These are phyloP conservation scores for Aspergillus fischeri DNA, from an alignment of 2,329 filamentous ascomycete genomes.

Conservation along the genomic window DNA sequence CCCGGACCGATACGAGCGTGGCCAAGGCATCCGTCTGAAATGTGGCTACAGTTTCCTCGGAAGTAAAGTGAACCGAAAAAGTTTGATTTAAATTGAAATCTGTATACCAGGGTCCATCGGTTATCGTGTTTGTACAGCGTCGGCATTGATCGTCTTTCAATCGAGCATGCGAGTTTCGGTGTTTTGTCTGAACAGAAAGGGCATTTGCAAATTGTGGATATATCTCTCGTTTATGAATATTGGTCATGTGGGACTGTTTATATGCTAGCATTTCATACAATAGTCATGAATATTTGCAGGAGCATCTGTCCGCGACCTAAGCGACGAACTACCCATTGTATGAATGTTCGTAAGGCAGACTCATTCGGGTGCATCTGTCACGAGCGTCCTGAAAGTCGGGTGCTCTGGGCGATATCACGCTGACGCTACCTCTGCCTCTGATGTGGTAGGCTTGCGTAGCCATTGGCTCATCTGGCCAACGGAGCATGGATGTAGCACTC, in stretches of 20 bases:
- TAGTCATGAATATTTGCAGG: neutral
- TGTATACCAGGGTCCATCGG: conserved; percentile 3
- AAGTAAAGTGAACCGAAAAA: conserved; percentile 11
- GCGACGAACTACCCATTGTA: neutral
- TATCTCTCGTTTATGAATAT: neutral
- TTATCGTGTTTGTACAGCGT: conserved; percentile 9
- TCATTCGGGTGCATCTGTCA: neutral
- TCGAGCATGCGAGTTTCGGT: conserved; percentile 24
- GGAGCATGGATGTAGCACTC: neutral
- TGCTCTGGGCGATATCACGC: no score
- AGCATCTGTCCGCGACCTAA: neutral
- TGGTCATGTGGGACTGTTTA: neutral
- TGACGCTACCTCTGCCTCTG: no score
- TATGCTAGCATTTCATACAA: neutral
- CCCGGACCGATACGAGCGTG: neutral
- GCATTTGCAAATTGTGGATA: neutral
- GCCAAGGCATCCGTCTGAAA: conserved; percentile 20
- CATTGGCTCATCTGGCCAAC: neutral
- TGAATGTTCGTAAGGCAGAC: neutral
- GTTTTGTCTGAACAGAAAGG: conserved; percentile 16
- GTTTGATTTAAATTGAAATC: conserved; percentile 4
- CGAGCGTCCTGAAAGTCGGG: neutral
- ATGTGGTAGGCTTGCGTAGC: neutral
- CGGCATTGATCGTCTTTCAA: conserved; percentile 11
- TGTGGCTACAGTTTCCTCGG: neutral